phyloP scores from a whole-genome alignment of 2,329 filamentous ascomycete genomes.

The Lachnellula occidentalis region DNA sequence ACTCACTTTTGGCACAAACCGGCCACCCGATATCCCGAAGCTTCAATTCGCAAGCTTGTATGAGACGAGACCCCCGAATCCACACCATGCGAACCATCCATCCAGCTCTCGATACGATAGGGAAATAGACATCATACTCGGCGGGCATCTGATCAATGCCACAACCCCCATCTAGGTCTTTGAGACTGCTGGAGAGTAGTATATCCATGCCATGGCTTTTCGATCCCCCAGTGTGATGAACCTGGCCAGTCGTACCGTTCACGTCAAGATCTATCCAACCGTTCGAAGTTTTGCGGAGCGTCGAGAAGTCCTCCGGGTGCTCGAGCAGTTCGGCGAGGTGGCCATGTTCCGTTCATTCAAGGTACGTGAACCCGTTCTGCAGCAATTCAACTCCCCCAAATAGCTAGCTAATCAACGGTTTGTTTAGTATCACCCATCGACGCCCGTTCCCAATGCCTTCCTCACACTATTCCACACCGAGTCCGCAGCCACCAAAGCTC shows the following conservation, averaged over 20 bases:
- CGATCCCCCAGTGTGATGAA: background rate
- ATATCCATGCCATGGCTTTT: background rate
- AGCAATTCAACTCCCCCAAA: background rate
- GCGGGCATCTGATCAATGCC: no score
- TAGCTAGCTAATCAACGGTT: background rate
- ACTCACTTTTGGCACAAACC: no score
- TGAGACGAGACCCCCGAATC: no score
- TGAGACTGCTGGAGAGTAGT: background rate
- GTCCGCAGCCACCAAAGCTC: constrained; percentile 15
- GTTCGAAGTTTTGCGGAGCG: constrained; percentile 28
- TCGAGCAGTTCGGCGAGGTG: constrained; percentile 30
- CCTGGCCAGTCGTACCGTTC: constrained; percentile 24
- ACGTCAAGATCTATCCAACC: constrained; percentile 28
- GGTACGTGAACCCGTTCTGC: constrained; percentile 14
- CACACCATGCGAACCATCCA: no score
- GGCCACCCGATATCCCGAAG: no score
- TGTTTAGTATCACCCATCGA: constrained; percentile 16
- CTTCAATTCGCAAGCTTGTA: no score
- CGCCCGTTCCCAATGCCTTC: constrained; percentile 26
- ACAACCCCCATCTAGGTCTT: no score
- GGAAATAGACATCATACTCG: no score
- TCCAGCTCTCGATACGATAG: no score
- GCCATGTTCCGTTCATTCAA: constrained; percentile 29
- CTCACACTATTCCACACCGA: constrained; percentile 21
- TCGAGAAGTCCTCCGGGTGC: constrained; percentile 30